Evolutionary conservation across 768 basidiomycete genomes (phyloP), one percentile per base, ranked within the genome.

Genomic region (Stropharia rugosoannulata): DNA sequence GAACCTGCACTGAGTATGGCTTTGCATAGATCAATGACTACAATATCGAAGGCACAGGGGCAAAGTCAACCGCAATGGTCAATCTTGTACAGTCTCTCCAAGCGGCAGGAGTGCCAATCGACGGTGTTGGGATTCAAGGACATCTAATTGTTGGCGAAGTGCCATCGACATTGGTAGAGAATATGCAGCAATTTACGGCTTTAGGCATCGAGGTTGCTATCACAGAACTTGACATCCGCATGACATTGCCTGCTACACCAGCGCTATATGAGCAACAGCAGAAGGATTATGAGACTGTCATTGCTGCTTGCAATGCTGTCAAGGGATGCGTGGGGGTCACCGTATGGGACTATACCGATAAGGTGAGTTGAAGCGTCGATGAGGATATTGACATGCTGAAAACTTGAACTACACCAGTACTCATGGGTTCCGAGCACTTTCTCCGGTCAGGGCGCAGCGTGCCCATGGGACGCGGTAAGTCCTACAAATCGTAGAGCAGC

Each of bases 201-300:
- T 78, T 86, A 25, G 85, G 87, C 4, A 71, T 88, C 41, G 86
- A 87, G 60, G 81, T 87, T 22, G 85, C 85, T 9, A 80, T 87
- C 60, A 88, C 86, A 2, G 86, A 87, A 64, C 77, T 88, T 46
- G 86, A 88, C 63, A 83, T 83, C 61, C 75, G 85, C 47, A 83
- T 85, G 75, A 75, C 74, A 7, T 70, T 81, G 10, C 85, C 84
- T 12, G 75, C 71, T 11, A 83, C 82, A 2, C 59, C 66, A 7
- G 78, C 77, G 1, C 69, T 78, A 35, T 72, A 82, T 32, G 72
- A 68, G 29, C 82, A 85, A 63, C 84, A 87, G 63, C 71, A 78
- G 62, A 72, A 69, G 57, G 85, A 87, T 64, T 87, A 85, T 60
- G 68, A 77, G 66, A 76, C 73, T 25, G 79, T 86, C 42, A 75